A percentile compares a stretch with the other conserved stretches of the same genome.
These are phyloP conservation scores for Scolecobasidium constrictum DNA, from an alignment of 2,329 filamentous ascomycete species.

Conservation along the genomic window DNA sequence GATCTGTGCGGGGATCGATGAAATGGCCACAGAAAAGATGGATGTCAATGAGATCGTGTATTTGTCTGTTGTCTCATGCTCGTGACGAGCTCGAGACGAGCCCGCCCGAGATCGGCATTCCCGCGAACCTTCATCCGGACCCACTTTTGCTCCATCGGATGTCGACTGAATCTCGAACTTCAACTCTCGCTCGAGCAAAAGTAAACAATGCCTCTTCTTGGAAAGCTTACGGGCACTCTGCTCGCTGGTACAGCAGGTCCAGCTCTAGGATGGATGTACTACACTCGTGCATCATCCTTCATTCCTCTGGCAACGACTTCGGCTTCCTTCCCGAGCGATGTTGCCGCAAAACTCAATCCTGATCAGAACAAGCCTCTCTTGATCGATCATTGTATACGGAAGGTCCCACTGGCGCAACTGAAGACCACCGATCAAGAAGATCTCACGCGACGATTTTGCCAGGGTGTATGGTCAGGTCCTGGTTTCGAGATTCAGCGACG, in stretches of 20 bases:
- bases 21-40: too few species aligned
- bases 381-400: constrained; percentile 26
- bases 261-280: constrained; percentile 20
- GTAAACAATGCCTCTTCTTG: constrained; percentile 6
- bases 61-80: too few species aligned
- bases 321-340: constrained; percentile 18
- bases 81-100: too few species aligned
- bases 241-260: constrained; percentile 1
- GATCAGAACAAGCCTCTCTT: constrained; percentile 24
- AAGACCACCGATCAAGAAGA: constrained; percentile 19
- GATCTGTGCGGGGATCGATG: too few species aligned
- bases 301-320: constrained; percentile 19
- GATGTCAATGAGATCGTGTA: too few species aligned
- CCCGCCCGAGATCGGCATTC: too few species aligned
- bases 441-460: constrained; percentile 26
- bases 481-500: constrained; percentile 25
- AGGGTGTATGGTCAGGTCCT: constrained; percentile 25
- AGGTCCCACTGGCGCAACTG: constrained; percentile 23
- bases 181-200: too few species aligned
- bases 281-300: constrained; percentile 25
- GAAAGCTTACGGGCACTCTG: background rate
- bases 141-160: too few species aligned
- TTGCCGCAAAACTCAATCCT: constrained; percentile 21
- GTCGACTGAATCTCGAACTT: too few species aligned
- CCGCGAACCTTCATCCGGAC: too few species aligned